phyloP scores from a whole-genome alignment of 768 basidiomycete species.

The Hericium alpestre region DNA sequence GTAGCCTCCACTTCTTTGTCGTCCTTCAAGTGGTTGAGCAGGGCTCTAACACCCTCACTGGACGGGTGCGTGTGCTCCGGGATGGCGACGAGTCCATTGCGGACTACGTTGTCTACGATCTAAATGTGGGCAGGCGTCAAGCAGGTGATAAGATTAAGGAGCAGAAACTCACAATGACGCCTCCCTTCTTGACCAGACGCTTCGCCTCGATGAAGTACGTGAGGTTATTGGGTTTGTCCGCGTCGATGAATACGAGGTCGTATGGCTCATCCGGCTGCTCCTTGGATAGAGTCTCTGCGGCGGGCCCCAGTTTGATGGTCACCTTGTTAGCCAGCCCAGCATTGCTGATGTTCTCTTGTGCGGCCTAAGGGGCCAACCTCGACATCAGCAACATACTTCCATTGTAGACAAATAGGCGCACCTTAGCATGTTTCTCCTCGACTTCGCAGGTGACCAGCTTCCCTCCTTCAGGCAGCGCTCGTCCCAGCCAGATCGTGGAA shows the following conservation, averaged over 20 bases:
- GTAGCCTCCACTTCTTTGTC: slow-evolving; percentile 33
- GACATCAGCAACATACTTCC: too few species aligned
- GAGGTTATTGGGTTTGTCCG: slow-evolving; percentile 48
- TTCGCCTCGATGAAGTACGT: slow-evolving; percentile 53
- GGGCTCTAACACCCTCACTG: background rate
- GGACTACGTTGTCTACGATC: background rate
- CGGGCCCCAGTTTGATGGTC: slow-evolving; percentile 41
- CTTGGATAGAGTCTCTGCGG: slow-evolving; percentile 36
- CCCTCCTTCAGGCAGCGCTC: slow-evolving; percentile 38
- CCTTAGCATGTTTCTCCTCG: slow-evolving; percentile 34
- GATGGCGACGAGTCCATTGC: background rate
- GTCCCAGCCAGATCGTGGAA: slow-evolving; percentile 26
- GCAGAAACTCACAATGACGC: slow-evolving; percentile 41
- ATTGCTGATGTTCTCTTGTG: slow-evolving; percentile 31
- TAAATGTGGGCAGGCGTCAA: background rate
- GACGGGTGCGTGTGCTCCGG: background rate
- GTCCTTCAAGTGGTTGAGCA: slow-evolving; percentile 35
- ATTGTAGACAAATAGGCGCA: slow-evolving; percentile 8
- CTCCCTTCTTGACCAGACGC: slow-evolving; percentile 46
- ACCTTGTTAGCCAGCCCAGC: slow-evolving; percentile 43
- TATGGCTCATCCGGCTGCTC: slow-evolving; percentile 41
- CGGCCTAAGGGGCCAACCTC: background rate
- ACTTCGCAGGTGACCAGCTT: slow-evolving; percentile 38
- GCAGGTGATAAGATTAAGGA: background rate
- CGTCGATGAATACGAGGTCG: slow-evolving; percentile 66